Evolutionary conservation across 2,329 filamentous ascomycete genomes (phyloP), one percentile per base, ranked within the genome.

Genomic region (Pseudogymnoascus sp.): DNA sequence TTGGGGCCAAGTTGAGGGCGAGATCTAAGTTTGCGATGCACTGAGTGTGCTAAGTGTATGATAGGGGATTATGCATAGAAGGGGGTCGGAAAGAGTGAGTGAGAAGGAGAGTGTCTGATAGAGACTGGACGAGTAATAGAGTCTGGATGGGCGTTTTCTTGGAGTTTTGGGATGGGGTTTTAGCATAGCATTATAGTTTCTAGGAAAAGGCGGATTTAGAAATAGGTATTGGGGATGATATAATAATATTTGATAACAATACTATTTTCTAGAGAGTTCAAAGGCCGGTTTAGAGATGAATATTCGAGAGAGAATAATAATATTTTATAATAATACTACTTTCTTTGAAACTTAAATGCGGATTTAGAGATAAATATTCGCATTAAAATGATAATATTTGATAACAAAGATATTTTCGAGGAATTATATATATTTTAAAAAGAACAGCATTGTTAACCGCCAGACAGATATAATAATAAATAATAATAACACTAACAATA

Each of bases 11-110:
- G 64, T 59, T 71, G 61, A 67, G 70, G 45, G 67, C 68, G n/a
- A 67, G 69, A 18, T 65, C 62, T 26, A 71, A 71, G 68, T 71
- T 71, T 62, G 69, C 70, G n/a, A 64, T 68, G 34, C 63, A 63
- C 60, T 66, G 42, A 63, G 34, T 31, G 21, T 21, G 21, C 21
- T 21, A 21, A 21, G 21, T 51, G 45, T 26, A 10, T 51, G 1
- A 29, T 51, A 8, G 23, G 14, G 7, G 4, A 4, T n/a, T 29
- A 26, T 51, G 21, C 45, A 47, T 29, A 7, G 26, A 31, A 31
- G 29, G 7, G 29, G 29, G 29, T 31, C 8, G 29, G 29, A 31
- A 31, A 8, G 10, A 31, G 29, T 1, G 29, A 10, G 8, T 5
- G n/a, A 6, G 26, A 16, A 1, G 14, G 31, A 31, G 8, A 16